Percentiles rank a stretch among this genome's conserved stretches.
Evolutionary conservation across 768 basidiomycete genomes (phyloP).

Genomic region (Lactarius hengduanensis): DNA sequence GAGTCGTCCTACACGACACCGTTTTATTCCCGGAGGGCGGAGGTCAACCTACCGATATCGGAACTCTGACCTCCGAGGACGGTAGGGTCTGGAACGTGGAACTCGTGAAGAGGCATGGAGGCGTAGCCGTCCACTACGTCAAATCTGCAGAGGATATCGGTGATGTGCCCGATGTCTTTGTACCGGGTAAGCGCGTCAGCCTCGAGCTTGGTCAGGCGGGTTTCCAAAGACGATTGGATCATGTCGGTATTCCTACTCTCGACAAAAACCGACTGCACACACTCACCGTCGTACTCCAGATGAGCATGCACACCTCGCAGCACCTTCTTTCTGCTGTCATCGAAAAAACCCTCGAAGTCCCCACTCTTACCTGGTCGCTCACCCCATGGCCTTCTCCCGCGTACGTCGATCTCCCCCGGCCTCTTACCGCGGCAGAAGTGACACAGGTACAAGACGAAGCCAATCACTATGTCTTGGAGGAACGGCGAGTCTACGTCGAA

Average conservation of each 20-base stretch:
- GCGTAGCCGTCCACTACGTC: conserved; percentile 74
- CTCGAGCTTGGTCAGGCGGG: conserved; percentile 59
- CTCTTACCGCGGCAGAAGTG: conserved; percentile 65
- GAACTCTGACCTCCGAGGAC: conserved; percentile 47
- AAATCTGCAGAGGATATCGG: conserved; percentile 43
- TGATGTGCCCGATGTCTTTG: conserved; percentile 47
- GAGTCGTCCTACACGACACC: conserved; percentile 72
- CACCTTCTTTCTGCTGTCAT: conserved; percentile 81
- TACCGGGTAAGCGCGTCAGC: conserved; percentile 50
- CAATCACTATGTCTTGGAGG: conserved; percentile 69
- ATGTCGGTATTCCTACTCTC: conserved; percentile 45
- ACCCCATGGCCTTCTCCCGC: conserved; percentile 63
- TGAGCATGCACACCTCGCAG: conserved; percentile 84
- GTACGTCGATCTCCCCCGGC: conserved; percentile 74
- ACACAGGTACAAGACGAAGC: conserved; percentile 56
- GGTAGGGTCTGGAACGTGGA: conserved; percentile 56
- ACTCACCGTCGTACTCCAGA: conserved; percentile 41
- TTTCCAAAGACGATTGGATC: conserved; percentile 66
- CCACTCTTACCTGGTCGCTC: conserved; percentile 82
- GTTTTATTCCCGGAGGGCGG: conserved; percentile 82
- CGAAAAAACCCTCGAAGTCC: conserved; percentile 58
- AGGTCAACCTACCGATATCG: conserved; percentile 78
- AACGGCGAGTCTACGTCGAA: conserved; percentile 66
- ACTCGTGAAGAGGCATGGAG: conserved; percentile 66
- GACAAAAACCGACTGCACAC: not conserved